Conservation (phyloP, 2,329 filamentous ascomycete species). For the Emmonsia crescens region DNA sequence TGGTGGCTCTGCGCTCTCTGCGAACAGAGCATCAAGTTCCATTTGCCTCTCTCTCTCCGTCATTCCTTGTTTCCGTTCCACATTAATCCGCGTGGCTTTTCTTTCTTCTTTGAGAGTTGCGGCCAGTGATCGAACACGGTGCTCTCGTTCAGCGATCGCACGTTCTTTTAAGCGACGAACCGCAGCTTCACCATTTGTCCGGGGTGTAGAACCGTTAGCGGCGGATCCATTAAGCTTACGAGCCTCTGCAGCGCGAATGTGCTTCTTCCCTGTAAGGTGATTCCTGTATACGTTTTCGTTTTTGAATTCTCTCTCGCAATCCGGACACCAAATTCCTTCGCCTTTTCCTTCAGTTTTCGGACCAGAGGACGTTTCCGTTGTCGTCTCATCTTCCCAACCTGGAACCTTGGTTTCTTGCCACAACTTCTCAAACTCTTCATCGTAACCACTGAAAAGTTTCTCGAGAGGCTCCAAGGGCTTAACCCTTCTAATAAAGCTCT, state of each 20-base stretch:
- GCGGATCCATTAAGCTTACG: conserved; percentile 36
- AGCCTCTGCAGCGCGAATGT: conserved; percentile 69
- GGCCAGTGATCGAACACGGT: conserved; percentile 67
- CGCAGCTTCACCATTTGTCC: conserved; percentile 14
- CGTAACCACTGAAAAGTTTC: conserved; percentile 63
- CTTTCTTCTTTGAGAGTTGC: conserved; percentile 77
- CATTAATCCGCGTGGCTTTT: conserved; percentile 81
- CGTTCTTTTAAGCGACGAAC: conserved; percentile 63
- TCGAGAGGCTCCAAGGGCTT: conserved; percentile 78
- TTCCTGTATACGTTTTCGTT: conserved; percentile 90
- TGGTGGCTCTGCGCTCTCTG: conserved; percentile 41
- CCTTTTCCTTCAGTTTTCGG: conserved; percentile 45
- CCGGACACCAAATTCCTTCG: conserved; percentile 75
- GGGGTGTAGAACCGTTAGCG: conserved; percentile 25
- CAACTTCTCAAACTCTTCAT: conserved; percentile 69
- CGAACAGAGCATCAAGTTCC: conserved; percentile 79
- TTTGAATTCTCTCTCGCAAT: conserved; percentile 89
- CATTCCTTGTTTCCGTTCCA: conserved; percentile 95
- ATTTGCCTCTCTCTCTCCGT: conserved; percentile 91
- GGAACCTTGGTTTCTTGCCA: conserved; percentile 73
- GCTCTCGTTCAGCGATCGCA: conserved; percentile 80
- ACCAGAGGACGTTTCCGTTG: conserved; percentile 29
- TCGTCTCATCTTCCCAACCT: conserved; percentile 59
- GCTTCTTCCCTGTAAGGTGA: conserved; percentile 84
- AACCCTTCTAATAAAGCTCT: conserved; percentile 75